Percentiles rank a stretch among this genome's conserved stretches.
Conservation (phyloP, 78 protist species). For the Planoprotostelium fungivorum region DNA sequence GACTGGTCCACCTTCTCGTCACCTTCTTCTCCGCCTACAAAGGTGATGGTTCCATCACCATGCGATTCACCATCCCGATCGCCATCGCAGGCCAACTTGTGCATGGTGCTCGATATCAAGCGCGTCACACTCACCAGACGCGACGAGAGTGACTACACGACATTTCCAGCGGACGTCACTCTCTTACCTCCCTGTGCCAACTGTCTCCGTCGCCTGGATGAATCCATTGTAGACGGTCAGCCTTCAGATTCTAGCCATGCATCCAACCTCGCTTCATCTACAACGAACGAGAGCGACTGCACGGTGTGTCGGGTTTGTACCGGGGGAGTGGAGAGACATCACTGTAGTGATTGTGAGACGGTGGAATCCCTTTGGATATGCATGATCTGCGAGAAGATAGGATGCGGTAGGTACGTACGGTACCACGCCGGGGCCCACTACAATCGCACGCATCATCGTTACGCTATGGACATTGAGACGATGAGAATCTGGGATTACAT, state of each 20-base stretch:
- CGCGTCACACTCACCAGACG: neutral
- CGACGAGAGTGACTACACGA: neutral
- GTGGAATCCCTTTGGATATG: constrained; percentile 85
- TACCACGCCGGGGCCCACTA: constrained; percentile 86
- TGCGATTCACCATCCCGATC: neutral
- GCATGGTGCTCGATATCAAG: neutral
- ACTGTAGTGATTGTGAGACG: constrained; percentile 32
- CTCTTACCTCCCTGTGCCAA: neutral
- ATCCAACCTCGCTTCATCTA: too few relatives aligned
- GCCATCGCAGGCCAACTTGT: neutral
- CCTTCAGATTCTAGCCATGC: too few relatives aligned
- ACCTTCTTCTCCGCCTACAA: too few relatives aligned
- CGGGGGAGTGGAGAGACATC: neutral
- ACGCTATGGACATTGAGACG: constrained; percentile 81
- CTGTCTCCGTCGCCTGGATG: neutral
- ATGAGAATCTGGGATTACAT: constrained; percentile 94
- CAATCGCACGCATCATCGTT: constrained; percentile 76
- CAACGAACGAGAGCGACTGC: too few relatives aligned
- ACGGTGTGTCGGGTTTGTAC: neutral
- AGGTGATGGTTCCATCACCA: too few relatives aligned
- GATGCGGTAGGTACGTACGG: constrained; percentile 76
- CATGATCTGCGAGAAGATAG: constrained; percentile 84
- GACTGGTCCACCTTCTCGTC: neutral
- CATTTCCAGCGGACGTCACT: neutral
- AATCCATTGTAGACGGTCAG: neutral